Conservation (phyloP, 2,329 filamentous ascomycete genomes). For the Elsinoe fawcettii region DNA sequence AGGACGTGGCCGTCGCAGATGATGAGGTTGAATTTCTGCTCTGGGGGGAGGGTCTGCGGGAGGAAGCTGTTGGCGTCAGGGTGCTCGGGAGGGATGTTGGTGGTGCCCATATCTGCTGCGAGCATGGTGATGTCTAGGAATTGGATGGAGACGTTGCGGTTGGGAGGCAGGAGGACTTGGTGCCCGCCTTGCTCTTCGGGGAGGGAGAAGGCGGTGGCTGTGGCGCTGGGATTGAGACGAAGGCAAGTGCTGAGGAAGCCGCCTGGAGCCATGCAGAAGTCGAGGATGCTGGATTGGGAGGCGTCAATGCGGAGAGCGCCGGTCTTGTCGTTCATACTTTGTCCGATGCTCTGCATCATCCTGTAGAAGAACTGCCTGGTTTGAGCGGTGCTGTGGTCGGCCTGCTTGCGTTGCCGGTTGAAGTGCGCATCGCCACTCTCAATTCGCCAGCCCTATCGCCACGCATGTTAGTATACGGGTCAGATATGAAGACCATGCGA, state of each 20-base stretch:
- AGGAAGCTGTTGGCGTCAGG: slow-evolving; percentile 20
- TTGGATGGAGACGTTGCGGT: slow-evolving; percentile 16
- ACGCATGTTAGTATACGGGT: too few relatives aligned
- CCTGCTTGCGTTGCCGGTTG: slow-evolving; percentile 31
- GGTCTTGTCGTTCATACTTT: slow-evolving; percentile 35
- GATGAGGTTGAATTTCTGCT: slow-evolving; percentile 36
- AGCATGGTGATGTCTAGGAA: slow-evolving; percentile 47
- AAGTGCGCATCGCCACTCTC: slow-evolving; percentile 39
- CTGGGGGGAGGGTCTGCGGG: slow-evolving; percentile 19
- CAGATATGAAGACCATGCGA: not conserved
- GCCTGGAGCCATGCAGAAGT: slow-evolving; percentile 51
- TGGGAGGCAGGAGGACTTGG: slow-evolving; percentile 27
- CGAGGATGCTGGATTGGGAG: slow-evolving; percentile 35
- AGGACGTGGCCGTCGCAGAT: slow-evolving; percentile 44
- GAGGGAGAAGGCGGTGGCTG: slow-evolving; percentile 27
- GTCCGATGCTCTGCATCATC: slow-evolving; percentile 39
- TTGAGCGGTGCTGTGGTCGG: slow-evolving; percentile 30
- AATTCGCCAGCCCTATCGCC: slow-evolving; percentile 39
- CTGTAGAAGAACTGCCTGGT: slow-evolving; percentile 29
- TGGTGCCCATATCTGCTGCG: slow-evolving; percentile 32
- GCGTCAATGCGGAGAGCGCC: slow-evolving; percentile 27
- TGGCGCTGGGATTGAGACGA: slow-evolving; percentile 30
- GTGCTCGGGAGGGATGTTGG: slow-evolving; percentile 19
- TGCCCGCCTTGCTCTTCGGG: slow-evolving; percentile 37
- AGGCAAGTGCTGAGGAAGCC: slow-evolving; percentile 41